Evolutionary conservation across 805 yeast species (phyloP), one percentile per base, ranked within the genome.

Genomic region (Wickerhamomyces chambardii): DNA sequence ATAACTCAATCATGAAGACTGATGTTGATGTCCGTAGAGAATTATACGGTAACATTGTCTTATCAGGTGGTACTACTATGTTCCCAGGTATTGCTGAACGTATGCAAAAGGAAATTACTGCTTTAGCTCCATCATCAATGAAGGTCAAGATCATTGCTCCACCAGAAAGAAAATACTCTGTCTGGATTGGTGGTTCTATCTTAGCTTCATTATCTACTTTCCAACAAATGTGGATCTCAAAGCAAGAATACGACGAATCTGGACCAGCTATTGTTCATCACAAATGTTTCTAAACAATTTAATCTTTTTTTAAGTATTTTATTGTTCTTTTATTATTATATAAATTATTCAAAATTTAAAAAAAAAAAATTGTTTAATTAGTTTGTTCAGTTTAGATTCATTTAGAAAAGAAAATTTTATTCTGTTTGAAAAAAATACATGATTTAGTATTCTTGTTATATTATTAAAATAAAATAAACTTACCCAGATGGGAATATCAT

Each of bases 161-260:
- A 53, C 97, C 97, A 53, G 98, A 92, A 73, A 83, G 98, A 73
- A 92, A 92, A 73, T 92, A 84, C 84, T 84, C 95, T 59, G 96
- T 89, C 73, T 92, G 98, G 98, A 92, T 92, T 51, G 98, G 98
- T 79, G 98, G 98, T 75, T 92, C 97, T 56, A 92, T 92, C 62
- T 81, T 92, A 70, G 96, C 98, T 51, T 87, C 97, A 42, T 81
- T 92, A 66, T 85, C 96, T 46, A 92, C 98, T 67, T 92, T 92
- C 97, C 97, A 92, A 79, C 97, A 92, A 75, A 90, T 92, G 97
- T 92, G 98, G 98, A 87, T 92, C 84, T 89, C 97, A 64, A 92
- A 92, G 81, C 97, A 92, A 77, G 98, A 92, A 78, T 92, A 92
- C 84, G 98, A 92, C 81, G 98, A 92, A 78, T 85, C 96, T 73